Evolutionary conservation across 2,329 filamentous ascomycete species (phyloP).

Genomic region (Fusarium hostae): DNA sequence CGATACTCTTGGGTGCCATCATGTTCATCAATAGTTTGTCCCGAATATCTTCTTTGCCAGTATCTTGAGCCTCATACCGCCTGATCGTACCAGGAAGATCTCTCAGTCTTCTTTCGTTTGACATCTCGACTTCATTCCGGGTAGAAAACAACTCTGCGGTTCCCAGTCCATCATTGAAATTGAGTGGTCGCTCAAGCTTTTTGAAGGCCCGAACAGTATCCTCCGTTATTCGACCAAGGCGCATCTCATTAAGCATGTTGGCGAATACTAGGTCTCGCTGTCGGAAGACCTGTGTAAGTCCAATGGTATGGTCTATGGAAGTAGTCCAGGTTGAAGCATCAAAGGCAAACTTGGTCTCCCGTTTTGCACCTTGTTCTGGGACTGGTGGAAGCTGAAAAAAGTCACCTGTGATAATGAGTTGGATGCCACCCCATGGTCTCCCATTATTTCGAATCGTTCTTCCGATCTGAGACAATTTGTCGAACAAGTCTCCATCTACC

Average conservation of each 20-base stretch:
- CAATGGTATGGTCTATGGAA: constrained; percentile 94
- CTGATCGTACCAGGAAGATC: constrained; percentile 75
- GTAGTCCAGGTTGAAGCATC: constrained; percentile 92
- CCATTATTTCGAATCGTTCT: constrained; percentile 89
- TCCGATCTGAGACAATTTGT: constrained; percentile 92
- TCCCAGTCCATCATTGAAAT: constrained; percentile 76
- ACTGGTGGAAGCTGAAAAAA: constrained; percentile 98
- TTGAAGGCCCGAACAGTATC: constrained; percentile 82
- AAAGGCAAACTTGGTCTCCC: constrained; percentile 87
- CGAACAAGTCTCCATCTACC: constrained; percentile 97
- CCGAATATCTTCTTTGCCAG: constrained; percentile 76
- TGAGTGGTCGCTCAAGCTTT: constrained; percentile 74
- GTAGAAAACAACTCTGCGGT: constrained; percentile 92
- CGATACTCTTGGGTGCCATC: constrained; percentile 87
- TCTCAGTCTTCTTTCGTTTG: constrained; percentile 80
- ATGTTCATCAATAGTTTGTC: constrained; percentile 87
- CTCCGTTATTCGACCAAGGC: constrained; percentile 82
- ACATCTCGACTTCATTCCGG: constrained; percentile 85
- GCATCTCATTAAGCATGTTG: constrained; percentile 97
- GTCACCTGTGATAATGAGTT: constrained; percentile 94
- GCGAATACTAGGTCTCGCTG: constrained; percentile 92
- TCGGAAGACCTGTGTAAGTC: constrained; percentile 94
- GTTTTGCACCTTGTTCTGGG: constrained; percentile 74
- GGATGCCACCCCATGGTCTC: constrained; percentile 93
- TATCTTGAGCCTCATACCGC: constrained; percentile 79